Evolutionary conservation across 2,329 filamentous ascomycete species (phyloP).

Genomic region (Fusarium graminum): DNA sequence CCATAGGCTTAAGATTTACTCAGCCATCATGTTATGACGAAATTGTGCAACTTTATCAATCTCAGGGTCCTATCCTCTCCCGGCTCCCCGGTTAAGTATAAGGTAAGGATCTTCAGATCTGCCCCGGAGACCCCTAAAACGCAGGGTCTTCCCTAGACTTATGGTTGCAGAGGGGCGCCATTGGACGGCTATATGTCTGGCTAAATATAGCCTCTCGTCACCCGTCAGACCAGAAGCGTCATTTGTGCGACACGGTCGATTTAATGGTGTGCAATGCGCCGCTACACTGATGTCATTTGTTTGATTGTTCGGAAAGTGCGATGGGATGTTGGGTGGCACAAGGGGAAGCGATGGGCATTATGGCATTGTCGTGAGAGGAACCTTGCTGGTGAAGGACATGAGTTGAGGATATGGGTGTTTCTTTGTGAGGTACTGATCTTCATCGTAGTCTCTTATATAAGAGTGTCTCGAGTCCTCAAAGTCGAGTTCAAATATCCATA

Average conservation of each 20-base stretch:
- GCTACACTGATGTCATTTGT: conserved; percentile 17
- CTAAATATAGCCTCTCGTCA: conserved; percentile 12
- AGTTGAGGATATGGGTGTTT: background rate
- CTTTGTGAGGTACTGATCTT: background rate
- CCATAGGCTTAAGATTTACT: background rate
- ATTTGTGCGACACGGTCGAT: conserved; percentile 16
- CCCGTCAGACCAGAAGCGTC: background rate
- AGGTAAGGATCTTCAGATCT: background rate
- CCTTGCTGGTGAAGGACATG: background rate
- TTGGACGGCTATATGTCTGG: conserved; percentile 31
- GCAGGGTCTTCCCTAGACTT: background rate
- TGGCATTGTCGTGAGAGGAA: background rate
- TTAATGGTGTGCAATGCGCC: background rate
- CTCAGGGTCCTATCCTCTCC: background rate
- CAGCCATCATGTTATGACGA: background rate
- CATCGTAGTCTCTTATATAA: background rate
- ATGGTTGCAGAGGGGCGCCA: background rate
- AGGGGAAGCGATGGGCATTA: background rate
- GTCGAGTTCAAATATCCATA: background rate
- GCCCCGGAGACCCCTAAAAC: background rate
- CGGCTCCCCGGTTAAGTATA: background rate
- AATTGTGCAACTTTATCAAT: background rate
- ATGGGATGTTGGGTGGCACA: background rate
- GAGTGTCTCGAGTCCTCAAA: fast-evolving
- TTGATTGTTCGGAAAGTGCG: background rate